Conservation (phyloP, 2,329 filamentous ascomycete species). For the Aureobasidium sp. region DNA sequence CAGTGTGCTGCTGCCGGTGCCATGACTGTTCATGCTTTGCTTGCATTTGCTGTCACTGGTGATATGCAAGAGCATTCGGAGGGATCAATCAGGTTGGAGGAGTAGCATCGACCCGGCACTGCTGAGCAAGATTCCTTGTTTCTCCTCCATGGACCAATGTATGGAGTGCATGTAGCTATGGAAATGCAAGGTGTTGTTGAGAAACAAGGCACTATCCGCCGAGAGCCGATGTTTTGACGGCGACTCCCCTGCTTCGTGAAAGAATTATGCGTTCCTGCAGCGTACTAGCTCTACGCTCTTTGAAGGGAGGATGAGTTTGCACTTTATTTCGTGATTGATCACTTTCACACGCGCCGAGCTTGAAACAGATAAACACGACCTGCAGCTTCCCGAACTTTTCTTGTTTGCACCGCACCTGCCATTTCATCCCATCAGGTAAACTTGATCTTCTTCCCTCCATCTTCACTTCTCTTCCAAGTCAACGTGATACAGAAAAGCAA, state of each 20-base stretch:
- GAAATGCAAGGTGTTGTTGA: background rate
- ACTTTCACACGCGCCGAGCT: background rate
- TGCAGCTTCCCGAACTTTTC: background rate
- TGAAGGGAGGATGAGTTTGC: background rate
- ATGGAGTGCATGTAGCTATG: background rate
- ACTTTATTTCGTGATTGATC: background rate
- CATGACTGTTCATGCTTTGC: background rate
- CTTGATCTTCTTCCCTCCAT: background rate
- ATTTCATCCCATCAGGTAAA: background rate
- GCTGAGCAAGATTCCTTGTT: background rate
- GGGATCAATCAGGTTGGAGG: background rate
- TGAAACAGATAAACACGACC: background rate
- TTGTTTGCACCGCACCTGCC: constrained; percentile 1
- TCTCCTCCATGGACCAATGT: no score
- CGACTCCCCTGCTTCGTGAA: no score
- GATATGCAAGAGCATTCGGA: background rate
- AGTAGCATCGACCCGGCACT: background rate
- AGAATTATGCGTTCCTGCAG: no score
- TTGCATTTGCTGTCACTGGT: background rate
- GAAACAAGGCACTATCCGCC: background rate
- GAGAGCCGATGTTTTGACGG: background rate
- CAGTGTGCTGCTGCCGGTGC: background rate
- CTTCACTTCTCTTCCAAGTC: background rate
- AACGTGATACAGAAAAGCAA: background rate
- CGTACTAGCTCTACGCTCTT: no score